Base-by-base conservation (phyloP, 2,329 filamentous ascomycete species). In the Trichoderma sp. region DNA sequence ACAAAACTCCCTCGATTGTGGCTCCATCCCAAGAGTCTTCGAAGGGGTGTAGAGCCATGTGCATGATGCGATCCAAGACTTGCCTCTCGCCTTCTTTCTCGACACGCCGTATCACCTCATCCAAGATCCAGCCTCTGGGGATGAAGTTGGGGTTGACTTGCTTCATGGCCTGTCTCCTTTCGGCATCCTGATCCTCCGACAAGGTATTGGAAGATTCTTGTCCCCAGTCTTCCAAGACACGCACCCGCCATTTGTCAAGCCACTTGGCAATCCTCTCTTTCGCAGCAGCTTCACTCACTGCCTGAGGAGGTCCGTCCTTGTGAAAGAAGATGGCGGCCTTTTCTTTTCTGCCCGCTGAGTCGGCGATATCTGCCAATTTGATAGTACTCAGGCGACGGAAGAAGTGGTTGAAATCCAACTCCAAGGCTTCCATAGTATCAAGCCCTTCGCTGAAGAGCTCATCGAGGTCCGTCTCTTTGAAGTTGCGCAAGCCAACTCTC, bases 371-470 rank as follows among this genome's bases (percentile, higher is more conserved):
- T 0, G 79, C 79, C 1, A 93, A 70, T 35, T 81, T 85, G 19
- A 97, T 75, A 22, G 81, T 79, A 63, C 90, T 90, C 0, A 99
- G 83, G 9, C 90, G 87, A 45, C 96, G 87, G 84, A 98, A 98
- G 77, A 96, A 95, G 74, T 96, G 92, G 75, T 97, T 92, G 79
- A 97, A 99, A 77, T 99, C 95, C 2, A 99, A 81, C 75, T 96
- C 92, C 19, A 94, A 81, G 1, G 86, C 86, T 76, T 97, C 91
- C 79, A 99, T 84, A 0, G 87, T 89, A 76, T 97, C 93, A 0
- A 99, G 84, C 12, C 92, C 80, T 66, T 92, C 88, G n/a, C 90
- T 93, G 76, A 94, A 95, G 3, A 98, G 80, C 0, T 85, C 80
- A 25, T 96, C 86, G 73, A 97, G 97, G 77, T 97, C 94, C 0